Evolutionary conservation across 108 stramenopile genomes (phyloP).

Genomic region (Stephanodiscus minutulus): DNA sequence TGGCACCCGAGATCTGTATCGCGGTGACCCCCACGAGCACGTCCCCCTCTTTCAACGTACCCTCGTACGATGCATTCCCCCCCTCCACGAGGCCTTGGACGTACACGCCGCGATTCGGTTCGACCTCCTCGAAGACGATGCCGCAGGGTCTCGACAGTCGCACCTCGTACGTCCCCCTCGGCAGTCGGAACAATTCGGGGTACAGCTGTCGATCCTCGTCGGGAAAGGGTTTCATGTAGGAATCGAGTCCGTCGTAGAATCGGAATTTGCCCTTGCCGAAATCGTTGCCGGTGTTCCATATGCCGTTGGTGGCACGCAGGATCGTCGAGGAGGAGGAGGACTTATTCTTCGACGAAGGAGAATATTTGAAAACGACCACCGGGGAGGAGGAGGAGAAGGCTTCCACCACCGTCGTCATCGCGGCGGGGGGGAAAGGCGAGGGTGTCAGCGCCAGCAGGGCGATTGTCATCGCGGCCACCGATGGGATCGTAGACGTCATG

Average conservation of each 20-base stretch:
- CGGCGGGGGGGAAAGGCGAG: not conserved
- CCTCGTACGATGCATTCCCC: slow-evolving; percentile 72
- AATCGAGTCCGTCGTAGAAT: slow-evolving; percentile 70
- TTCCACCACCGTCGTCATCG: not conserved
- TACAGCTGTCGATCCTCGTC: slow-evolving; percentile 72
- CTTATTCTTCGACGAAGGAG: not conserved
- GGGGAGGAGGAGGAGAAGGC: not conserved
- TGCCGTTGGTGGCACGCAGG: slow-evolving; percentile 37
- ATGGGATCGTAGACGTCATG: not conserved
- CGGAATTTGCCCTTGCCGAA: slow-evolving; percentile 76
- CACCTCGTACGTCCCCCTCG: slow-evolving; percentile 85
- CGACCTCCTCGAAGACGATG: slow-evolving; percentile 89
- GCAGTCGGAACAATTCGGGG: slow-evolving; percentile 77
- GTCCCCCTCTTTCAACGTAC: slow-evolving; percentile 66
- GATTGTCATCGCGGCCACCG: not conserved
- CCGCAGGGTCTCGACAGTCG: slow-evolving; percentile 70
- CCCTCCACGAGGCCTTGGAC: slow-evolving; percentile 82
- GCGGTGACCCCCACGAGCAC: slow-evolving; percentile 77
- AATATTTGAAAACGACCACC: not conserved
- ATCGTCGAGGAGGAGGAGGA: not conserved
- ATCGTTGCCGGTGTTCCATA: slow-evolving; percentile 68
- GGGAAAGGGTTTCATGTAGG: slow-evolving; percentile 77
- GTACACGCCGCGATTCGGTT: slow-evolving; percentile 65
- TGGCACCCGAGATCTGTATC: slow-evolving; percentile 74
- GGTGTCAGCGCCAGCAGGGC: not conserved